Conservation (phyloP, 768 basidiomycete genomes). For the Auricularia sp. region DNA sequence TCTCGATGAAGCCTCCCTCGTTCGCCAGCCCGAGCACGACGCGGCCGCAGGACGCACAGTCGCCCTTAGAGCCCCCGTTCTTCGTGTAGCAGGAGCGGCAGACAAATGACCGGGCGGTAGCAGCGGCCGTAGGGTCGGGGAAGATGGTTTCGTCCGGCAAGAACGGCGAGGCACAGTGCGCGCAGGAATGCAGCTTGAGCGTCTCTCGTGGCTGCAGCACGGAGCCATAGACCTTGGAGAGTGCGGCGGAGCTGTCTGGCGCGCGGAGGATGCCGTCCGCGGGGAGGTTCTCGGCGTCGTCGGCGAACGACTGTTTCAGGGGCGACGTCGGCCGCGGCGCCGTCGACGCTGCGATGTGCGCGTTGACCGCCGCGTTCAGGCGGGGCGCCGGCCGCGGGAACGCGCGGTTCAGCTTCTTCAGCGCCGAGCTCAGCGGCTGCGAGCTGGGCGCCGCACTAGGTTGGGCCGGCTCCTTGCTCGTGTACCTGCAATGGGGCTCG, state of each 20-base stretch:
- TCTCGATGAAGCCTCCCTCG: conserved; percentile 72
- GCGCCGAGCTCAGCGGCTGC: conserved; percentile 25
- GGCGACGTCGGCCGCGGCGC: conserved; percentile 48
- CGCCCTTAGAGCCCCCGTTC: conserved; percentile 71
- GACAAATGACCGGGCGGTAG: conserved; percentile 38
- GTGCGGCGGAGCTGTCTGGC: conserved; percentile 39
- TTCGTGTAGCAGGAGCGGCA: conserved; percentile 63
- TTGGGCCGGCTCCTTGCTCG: conserved; percentile 12
- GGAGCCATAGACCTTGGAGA: conserved; percentile 78
- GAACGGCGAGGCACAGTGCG: conserved; percentile 52
- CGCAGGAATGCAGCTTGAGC: conserved; percentile 59
- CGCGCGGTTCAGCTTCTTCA: conserved; percentile 16
- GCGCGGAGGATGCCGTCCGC: conserved; percentile 53
- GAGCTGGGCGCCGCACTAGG: conserved; percentile 5
- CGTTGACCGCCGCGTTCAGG: conserved; percentile 33
- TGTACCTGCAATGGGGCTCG: conserved; percentile 3
- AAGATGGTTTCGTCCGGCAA: conserved; percentile 81
- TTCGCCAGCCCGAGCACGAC: conserved; percentile 66
- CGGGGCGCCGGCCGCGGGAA: conserved; percentile 39
- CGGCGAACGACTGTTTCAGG: conserved; percentile 32
- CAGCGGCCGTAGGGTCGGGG: conserved; percentile 46
- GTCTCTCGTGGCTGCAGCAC: conserved; percentile 71
- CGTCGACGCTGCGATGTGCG: conserved; percentile 47
- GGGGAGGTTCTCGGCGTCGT: conserved; percentile 18
- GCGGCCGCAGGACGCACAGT: conserved; percentile 55